phyloP scores from a whole-genome alignment of 768 basidiomycete species.

The Boletus speciosus region DNA sequence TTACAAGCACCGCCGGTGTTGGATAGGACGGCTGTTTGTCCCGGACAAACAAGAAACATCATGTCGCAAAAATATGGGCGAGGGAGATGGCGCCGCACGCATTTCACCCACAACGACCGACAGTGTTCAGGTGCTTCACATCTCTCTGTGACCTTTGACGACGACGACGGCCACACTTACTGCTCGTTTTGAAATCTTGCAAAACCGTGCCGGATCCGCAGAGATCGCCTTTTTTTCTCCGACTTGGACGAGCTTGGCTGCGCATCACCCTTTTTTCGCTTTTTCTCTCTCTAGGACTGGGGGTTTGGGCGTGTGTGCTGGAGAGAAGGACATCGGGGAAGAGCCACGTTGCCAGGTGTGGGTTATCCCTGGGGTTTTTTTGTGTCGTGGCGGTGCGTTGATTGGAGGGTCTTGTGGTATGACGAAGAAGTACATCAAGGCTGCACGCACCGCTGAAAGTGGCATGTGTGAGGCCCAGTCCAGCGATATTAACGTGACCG shows the following conservation, averaged over 20 bases:
- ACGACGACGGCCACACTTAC: background rate
- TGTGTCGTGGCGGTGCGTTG: slow-evolving; percentile 5
- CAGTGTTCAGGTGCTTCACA: slow-evolving; percentile 9
- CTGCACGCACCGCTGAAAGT: background rate
- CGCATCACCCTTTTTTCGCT: background rate
- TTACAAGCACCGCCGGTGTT: background rate
- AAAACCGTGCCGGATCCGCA: slow-evolving; percentile 61
- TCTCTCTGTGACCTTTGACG: slow-evolving; percentile 1
- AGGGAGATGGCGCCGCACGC: slow-evolving; percentile 20
- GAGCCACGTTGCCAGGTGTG: background rate
- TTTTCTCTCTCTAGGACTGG: background rate
- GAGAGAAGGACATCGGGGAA: background rate
- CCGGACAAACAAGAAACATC: slow-evolving; percentile 34
- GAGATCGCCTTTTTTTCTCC: slow-evolving; percentile 48
- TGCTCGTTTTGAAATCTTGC: slow-evolving; percentile 51
- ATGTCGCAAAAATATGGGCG: slow-evolving; percentile 35
- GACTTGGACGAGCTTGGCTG: background rate
- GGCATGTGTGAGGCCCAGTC: background rate
- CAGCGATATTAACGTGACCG: slow-evolving; percentile 4
- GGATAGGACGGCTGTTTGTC: slow-evolving; percentile 27
- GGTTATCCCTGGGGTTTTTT: background rate
- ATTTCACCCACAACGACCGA: slow-evolving; percentile 23
- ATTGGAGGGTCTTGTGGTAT: slow-evolving; percentile 8
- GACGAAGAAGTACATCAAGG: slow-evolving; percentile 22
- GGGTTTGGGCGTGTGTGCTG: background rate